A percentile compares a stretch with the other conserved stretches of the same genome.
These are phyloP conservation scores for Prinsepia uniflora DNA, from an alignment of 306 rosid genomes.

Conservation along the genomic window DNA sequence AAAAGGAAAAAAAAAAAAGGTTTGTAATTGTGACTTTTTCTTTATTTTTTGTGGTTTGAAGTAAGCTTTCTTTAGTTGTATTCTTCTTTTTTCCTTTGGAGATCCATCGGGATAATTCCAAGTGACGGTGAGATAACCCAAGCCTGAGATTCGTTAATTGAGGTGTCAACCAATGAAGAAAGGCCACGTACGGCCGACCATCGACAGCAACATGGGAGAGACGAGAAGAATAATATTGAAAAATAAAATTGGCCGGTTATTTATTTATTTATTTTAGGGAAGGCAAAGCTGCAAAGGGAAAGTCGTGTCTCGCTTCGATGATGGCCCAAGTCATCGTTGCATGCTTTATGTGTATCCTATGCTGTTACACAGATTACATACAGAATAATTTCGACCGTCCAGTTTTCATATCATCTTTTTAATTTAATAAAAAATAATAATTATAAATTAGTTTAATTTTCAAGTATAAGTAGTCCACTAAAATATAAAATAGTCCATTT, in stretches of 20 bases:
- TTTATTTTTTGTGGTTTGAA: background rate
- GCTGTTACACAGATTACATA: too few species aligned
- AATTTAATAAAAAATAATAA: too few species aligned
- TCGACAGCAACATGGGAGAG: slow-evolving; percentile 24
- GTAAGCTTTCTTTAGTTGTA: slow-evolving; percentile 26
- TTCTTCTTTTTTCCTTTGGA: slow-evolving; percentile 8
- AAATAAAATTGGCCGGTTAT: background rate
- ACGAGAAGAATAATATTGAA: slow-evolving; percentile 26
- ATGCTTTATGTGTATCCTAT: slow-evolving; percentile 12
- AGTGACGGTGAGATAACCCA: slow-evolving; percentile 24
- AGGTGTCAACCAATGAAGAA: slow-evolving; percentile 27
- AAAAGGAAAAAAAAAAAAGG: background rate
- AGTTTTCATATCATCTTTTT: too few species aligned
- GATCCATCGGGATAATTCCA: slow-evolving; percentile 38
- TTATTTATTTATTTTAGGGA: slow-evolving; percentile 1
- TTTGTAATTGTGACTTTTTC: background rate
- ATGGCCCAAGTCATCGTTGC: slow-evolving; percentile 25
- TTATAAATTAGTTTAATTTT: too few species aligned
- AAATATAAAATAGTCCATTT: too few species aligned
- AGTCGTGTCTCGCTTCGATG: slow-evolving; percentile 21
- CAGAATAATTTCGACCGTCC: too few species aligned
- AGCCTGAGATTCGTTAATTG: slow-evolving; percentile 32
- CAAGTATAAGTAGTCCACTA: too few species aligned
- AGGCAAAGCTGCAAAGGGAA: slow-evolving; percentile 16
- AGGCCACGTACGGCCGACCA: slow-evolving; percentile 38